A percentile compares a stretch with the other conserved stretches of the same genome.
Evolutionary conservation across 192 early-diverging fungal species (phyloP).

Genomic region (Chytriomyces hyalinus): DNA sequence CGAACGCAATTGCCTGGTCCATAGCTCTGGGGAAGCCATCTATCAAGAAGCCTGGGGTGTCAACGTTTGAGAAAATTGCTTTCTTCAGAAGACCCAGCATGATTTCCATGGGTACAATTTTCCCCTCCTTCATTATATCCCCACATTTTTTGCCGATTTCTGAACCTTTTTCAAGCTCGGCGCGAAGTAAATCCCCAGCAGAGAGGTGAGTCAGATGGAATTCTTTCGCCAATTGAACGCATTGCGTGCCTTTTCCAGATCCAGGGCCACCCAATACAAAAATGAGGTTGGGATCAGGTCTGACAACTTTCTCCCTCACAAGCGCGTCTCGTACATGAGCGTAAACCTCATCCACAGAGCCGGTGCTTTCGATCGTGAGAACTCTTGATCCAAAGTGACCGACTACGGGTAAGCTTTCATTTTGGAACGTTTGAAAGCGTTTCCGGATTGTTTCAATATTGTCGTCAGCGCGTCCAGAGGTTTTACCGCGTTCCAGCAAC

Average conservation of each 20-base stretch:
- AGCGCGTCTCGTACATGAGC: background rate
- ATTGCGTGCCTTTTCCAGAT: slow-evolving; percentile 88
- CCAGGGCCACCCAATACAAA: slow-evolving; percentile 12
- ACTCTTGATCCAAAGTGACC: slow-evolving; percentile 43
- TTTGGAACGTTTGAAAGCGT: slow-evolving; percentile 57
- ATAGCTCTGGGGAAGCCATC: slow-evolving; percentile 62
- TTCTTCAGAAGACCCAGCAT: slow-evolving; percentile 41
- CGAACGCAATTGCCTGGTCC: slow-evolving; percentile 56
- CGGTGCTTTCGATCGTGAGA: background rate
- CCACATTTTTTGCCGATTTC: slow-evolving; percentile 72
- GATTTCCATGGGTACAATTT: slow-evolving; percentile 74
- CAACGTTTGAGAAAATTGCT: slow-evolving; percentile 37
- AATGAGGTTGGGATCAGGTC: slow-evolving; percentile 1
- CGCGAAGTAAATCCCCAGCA: slow-evolving; percentile 86
- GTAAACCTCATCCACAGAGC: slow-evolving; percentile 16
- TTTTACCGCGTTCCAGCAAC: slow-evolving; percentile 59
- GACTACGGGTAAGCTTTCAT: slow-evolving; percentile 55
- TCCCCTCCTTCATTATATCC: slow-evolving; percentile 80
- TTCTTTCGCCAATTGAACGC: slow-evolving; percentile 73
- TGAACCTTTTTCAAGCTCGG: slow-evolving; percentile 59
- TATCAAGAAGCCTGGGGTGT: slow-evolving; percentile 45
- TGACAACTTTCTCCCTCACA: slow-evolving; percentile 15
- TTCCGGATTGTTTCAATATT: slow-evolving; percentile 59
- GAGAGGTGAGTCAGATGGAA: slow-evolving; percentile 89
- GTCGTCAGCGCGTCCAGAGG: slow-evolving; percentile 58